phyloP scores from a whole-genome alignment of 495 filamentous ascomycete species.

The Cenococcum geophilum region DNA sequence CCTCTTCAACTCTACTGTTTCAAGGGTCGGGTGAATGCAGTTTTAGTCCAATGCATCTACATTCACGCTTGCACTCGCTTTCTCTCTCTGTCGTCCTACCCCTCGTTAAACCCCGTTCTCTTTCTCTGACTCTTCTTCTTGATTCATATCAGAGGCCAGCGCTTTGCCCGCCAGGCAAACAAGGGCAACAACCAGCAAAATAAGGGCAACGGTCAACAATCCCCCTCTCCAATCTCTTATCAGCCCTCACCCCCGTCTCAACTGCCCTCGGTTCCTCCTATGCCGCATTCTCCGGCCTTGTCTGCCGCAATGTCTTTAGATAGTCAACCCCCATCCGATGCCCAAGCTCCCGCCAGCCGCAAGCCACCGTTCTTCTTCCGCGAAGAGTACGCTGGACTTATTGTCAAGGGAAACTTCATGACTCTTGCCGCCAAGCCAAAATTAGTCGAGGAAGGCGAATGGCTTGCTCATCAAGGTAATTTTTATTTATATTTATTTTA shows the following conservation, averaged over 20 bases:
- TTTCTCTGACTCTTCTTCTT: slow-evolving; percentile 10
- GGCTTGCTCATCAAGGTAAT: slow-evolving; percentile 87
- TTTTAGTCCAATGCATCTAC: slow-evolving; percentile 19
- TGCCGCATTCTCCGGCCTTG: slow-evolving; percentile 33
- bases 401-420: slow-evolving; percentile 95
- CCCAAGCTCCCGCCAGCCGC: slow-evolving; percentile 32
- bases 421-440: slow-evolving; percentile 84
- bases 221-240: slow-evolving; percentile 31
- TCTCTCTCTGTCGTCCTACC: not conserved
- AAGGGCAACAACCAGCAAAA: slow-evolving; percentile 27
- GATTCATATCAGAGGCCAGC: slow-evolving; percentile 29
- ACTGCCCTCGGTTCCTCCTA: slow-evolving; percentile 27
- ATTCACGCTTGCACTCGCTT: not conserved
- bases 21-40: slow-evolving; percentile 24
- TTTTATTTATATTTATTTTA: slow-evolving; percentile 24
- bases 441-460: slow-evolving; percentile 84
- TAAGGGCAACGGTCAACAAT: slow-evolving; percentile 34
- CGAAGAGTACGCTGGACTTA: slow-evolving; percentile 72
- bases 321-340: slow-evolving; percentile 12
- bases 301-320: slow-evolving; percentile 32
- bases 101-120: not conserved
- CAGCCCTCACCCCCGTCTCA: slow-evolving; percentile 23
- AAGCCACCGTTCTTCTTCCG: slow-evolving; percentile 65
- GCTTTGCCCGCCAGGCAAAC: slow-evolving; percentile 32
- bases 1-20: slow-evolving; percentile 25